Evolutionary conservation across 768 basidiomycete genomes (phyloP).

Genomic region (Gelatoporia subvermispora): DNA sequence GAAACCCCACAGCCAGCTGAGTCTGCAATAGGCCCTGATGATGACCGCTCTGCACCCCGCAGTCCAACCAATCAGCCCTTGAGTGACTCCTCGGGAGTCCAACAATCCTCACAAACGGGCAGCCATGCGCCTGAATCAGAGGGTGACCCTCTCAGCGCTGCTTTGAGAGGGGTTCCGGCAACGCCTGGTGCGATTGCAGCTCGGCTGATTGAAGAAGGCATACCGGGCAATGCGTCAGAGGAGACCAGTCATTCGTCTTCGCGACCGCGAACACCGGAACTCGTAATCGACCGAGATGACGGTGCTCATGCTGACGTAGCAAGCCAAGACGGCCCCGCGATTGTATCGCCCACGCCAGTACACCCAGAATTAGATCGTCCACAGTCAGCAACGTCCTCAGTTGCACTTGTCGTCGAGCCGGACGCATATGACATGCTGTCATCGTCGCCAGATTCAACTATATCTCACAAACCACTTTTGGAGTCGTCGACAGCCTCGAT

Average conservation of each 20-base stretch:
- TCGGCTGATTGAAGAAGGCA: not conserved
- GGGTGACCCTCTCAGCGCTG: too few species aligned
- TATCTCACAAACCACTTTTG: conserved; percentile 36
- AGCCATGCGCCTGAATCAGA: too few species aligned
- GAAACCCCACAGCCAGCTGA: not conserved
- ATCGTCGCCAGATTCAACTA: conserved; percentile 40
- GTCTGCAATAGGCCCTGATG: not conserved
- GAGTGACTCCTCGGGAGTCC: too few species aligned
- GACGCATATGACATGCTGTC: conserved; percentile 37
- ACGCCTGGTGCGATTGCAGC: too few species aligned
- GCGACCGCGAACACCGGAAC: not conserved
- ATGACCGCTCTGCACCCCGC: not conserved
- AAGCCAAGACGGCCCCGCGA: too few species aligned
- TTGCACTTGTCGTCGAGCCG: conserved; percentile 17
- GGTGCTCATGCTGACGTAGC: too few species aligned
- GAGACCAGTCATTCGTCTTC: not conserved
- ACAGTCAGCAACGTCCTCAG: conserved; percentile 23
- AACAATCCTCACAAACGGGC: too few species aligned
- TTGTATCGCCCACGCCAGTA: too few species aligned
- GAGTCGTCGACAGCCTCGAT: conserved; percentile 13
- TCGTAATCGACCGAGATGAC: too few species aligned
- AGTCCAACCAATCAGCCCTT: too few species aligned
- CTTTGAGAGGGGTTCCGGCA: too few species aligned
- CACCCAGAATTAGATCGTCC: not conserved
- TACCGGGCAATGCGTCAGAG: not conserved